A percentile compares a stretch with the other conserved stretches of the same genome.
These are phyloP conservation scores for Artemisia annua DNA, from an alignment of 129 eudicot genomes.

Conservation along the genomic window DNA sequence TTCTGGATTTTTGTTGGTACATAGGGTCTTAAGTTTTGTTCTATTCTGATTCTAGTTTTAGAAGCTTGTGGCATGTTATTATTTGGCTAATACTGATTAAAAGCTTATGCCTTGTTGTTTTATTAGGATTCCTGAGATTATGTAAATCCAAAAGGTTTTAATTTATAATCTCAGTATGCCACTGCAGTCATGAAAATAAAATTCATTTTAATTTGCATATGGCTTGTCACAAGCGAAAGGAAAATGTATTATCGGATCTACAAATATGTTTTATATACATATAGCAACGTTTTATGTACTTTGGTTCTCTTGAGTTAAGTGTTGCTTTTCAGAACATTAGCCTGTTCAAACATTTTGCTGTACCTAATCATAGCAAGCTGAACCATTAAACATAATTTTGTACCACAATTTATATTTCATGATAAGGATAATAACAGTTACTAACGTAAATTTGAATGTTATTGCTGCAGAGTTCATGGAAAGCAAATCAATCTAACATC, in stretches of 20 bases:
- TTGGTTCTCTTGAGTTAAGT: not conserved
- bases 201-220: too few species aligned
- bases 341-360: constrained; percentile 4
- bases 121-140: not conserved
- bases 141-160: constrained; percentile 19
- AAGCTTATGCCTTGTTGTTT: not conserved
- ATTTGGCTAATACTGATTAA: not conserved
- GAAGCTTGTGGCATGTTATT: constrained; percentile 6
- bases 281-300: not conserved
- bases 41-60: constrained; percentile 12
- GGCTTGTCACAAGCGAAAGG: too few species aligned
- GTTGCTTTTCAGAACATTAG: not conserved
- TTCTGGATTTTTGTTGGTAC: constrained; percentile 16
- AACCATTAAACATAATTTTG: not conserved
- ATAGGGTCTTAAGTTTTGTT: constrained; percentile 4
- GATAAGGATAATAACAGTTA: not conserved
- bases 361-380: not conserved
- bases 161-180: not conserved
- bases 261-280: not conserved
- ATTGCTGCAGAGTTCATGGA: constrained; percentile 40
- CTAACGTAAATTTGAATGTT: constrained; percentile 10
- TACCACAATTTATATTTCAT: not conserved
- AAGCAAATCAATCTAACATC: constrained; percentile 31
- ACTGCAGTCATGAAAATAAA: not conserved
- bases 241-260: not conserved